Base-by-base conservation (phyloP, 257 asterid species). In the Solanum paucissectum region DNA sequence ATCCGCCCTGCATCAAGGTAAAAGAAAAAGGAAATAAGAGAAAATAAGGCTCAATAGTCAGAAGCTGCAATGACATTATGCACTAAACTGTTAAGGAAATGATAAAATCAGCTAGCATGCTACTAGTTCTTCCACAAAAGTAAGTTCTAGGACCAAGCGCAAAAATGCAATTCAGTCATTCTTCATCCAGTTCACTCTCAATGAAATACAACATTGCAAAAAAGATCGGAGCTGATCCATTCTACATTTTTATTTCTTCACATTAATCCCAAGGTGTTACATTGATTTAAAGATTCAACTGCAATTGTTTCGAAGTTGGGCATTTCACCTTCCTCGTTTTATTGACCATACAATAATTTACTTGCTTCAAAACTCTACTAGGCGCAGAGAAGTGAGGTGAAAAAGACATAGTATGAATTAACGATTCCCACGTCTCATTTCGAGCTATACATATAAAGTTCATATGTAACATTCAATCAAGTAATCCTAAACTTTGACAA, bases 1-100 rank as follows among this genome's bases (percentile, higher is more conserved):
- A 91, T 96, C 98, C 64, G 93, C 96, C 95, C 98, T 96, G 95
- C 93, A 92, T 88, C 73, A 40, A 52, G 32, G 37, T 6, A 23
- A 76, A 18, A 73, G n/a, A 34, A 49, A 44, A 85, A 4, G 84
- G 60, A 40, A 40, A 79, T 79, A 79, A 44, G 64, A 25, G 52
- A 79, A 44, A 46, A 9, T 44, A 49, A 49, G 4, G 68, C 69
- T 81, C 29, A 46, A 46, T 10, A 46, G 40, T 49, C 68, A 46
- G 69, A 46, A 81, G 68, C 27, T 79, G 64, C 84, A 42, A 79
- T 44, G 38, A 79, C 14, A 12, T 25, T 44, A 44, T 25, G 84
- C 25, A 27, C 38, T 13, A 27, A 42, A 44, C 64, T 79, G 62
- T 14, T 27, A 5, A 14, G 84, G 52, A 38, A 76, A 7, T 23